Base-by-base conservation (phyloP, 2,329 filamentous ascomycete genomes). In the Ceratocystis diversiconidia region DNA sequence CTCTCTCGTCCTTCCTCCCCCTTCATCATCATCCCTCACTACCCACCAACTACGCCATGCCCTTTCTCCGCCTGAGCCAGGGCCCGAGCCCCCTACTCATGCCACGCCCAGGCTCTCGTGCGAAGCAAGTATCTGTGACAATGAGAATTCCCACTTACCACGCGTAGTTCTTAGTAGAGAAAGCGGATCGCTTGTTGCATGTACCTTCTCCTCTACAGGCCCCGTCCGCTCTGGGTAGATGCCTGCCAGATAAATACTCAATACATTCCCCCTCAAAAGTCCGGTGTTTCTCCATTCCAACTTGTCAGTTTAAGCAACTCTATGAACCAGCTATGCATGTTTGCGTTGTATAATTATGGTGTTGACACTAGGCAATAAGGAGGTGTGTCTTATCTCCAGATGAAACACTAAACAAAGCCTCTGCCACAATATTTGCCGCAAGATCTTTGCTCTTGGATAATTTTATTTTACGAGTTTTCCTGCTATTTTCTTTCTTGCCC, bases 361-460 rank as follows among this genome's bases (percentile, higher is more conserved):
- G 19, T 22, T n/a, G 17, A 55, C n/a, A 30, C 50, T 55, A 55
- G 19, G 10, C 50, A 55, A 22, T 48, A 48, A 50, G 46, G 28
- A 57, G 50, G 8, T 10, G 50, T 6, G 7, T 57, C 28, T 32
- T 46, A 48, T 61, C 63, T 60, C 63, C 30, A 65, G 30, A 61
- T 65, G 63, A 65, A 65, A 65, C 63, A 65, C 63, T 41, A 65
- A 43, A 60, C 30, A 50, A 59, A 46, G 63, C 32, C 52, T 25
- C 50, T 30, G 50, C 22, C 19, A 28, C 50, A 57, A 10, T 57
- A 30, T 10, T 30, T 57, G 50, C 28, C 50, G 50, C 50, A 57
- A 57, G 50, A 22, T 57, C 50, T 57, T 30, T 25, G 50, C 50
- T 8, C 22, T 30, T 30, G 50, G 19, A 22, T n/a, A 19, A 50